phyloP scores from a whole-genome alignment of 495 filamentous ascomycete genomes.

The Echria macrotheca region DNA sequence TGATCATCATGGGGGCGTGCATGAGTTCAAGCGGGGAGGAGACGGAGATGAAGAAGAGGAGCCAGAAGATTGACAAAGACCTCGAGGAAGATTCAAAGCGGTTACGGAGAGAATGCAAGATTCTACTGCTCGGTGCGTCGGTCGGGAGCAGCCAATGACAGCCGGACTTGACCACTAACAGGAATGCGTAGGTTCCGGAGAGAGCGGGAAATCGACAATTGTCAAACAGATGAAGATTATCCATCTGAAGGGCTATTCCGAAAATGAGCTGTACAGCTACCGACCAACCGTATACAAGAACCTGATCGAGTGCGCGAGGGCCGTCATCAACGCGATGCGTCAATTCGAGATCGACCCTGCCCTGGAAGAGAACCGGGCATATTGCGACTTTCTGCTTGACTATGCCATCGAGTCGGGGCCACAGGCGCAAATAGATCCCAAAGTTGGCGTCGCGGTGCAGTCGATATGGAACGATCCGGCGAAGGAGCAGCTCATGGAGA shows the following conservation, averaged over 20 bases:
- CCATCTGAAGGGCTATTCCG: constrained; percentile 91
- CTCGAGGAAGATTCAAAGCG: constrained; percentile 89
- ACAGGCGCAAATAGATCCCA: constrained; percentile 68
- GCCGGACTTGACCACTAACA: too few species aligned
- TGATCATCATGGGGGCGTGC: constrained; percentile 78
- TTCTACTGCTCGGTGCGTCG: constrained; percentile 78
- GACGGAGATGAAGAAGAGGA: constrained; percentile 86
- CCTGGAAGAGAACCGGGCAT: constrained; percentile 62
- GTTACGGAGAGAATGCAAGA: constrained; percentile 96
- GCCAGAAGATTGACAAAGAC: constrained; percentile 85
- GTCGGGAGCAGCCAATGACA: neutral
- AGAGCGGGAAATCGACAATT: constrained; percentile 98
- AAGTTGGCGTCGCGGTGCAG: constrained; percentile 75
- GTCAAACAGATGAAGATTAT: constrained; percentile 99
- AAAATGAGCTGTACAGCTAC: constrained; percentile 87
- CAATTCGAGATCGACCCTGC: constrained; percentile 78
- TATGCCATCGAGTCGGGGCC: constrained; percentile 90
- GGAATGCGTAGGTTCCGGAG: constrained; percentile 95
- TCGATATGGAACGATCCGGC: constrained; percentile 87
- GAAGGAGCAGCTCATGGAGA: constrained; percentile 79
- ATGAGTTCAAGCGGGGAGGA: constrained; percentile 77
- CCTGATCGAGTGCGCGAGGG: constrained; percentile 89
- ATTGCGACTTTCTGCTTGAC: constrained; percentile 73
- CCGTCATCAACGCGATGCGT: constrained; percentile 79
- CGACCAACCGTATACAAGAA: constrained; percentile 97